A percentile compares a stretch with the other conserved stretches of the same genome.
These are phyloP conservation scores for Santalum album DNA, from an alignment of 164 flowering plant species.

Conservation along the genomic window DNA sequence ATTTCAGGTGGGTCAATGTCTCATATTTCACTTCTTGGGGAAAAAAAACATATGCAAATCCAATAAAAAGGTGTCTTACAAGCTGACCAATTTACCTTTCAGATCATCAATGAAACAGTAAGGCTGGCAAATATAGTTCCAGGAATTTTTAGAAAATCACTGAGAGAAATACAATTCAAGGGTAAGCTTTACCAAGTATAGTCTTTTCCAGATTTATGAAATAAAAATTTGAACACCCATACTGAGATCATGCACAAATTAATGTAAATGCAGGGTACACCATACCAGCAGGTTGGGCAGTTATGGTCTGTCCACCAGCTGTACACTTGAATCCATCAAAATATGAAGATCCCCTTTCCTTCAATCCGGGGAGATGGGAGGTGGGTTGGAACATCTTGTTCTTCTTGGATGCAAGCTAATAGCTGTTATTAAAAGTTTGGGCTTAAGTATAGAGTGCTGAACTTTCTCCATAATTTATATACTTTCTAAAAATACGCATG, in stretches of 20 bases:
- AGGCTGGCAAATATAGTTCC: constrained; percentile 73
- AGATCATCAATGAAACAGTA: constrained; percentile 70
- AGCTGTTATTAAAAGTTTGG: too few relatives aligned
- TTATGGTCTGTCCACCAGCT: constrained; percentile 94
- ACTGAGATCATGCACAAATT: background rate
- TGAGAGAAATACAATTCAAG: constrained; percentile 42
- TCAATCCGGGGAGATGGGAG: constrained; percentile 93
- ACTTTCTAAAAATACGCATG: background rate
- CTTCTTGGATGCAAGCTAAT: background rate
- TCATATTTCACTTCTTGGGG: background rate
- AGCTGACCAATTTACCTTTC: constrained; percentile 16
- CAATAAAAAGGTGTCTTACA: background rate
- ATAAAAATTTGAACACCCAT: background rate
- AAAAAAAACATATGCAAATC: background rate
- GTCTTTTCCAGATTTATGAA: background rate
- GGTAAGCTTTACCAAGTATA: constrained; percentile 23
- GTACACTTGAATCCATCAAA: constrained; percentile 74
- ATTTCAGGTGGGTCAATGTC: constrained; percentile 34
- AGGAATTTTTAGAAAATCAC: constrained; percentile 53
- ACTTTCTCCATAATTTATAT: background rate
- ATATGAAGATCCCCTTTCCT: constrained; percentile 62
- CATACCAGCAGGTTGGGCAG: constrained; percentile 89
- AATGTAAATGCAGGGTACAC: constrained; percentile 53
- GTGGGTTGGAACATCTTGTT: constrained; percentile 22
- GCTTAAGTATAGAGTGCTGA: too few relatives aligned